A percentile compares a stretch with the other conserved stretches of the same genome.
These are phyloP conservation scores for Alternaria tenuissima DNA, from an alignment of 2,329 filamentous ascomycete genomes.

Conservation along the genomic window DNA sequence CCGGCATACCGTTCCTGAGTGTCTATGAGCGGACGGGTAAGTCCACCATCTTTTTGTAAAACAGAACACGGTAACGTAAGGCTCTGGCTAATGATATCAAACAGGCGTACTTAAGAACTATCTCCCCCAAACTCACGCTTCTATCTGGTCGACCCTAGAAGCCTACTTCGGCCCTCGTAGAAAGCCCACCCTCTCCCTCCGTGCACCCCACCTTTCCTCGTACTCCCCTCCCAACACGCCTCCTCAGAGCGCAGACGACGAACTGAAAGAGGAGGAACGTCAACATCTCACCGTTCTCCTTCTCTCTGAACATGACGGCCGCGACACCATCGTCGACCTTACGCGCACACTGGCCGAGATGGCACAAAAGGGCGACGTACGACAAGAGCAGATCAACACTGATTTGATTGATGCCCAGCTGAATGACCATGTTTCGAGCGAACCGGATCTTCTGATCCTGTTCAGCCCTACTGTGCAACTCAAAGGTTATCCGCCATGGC, in stretches of 20 bases:
- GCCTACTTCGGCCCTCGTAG: constrained; percentile 80
- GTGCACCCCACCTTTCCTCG: constrained; percentile 73
- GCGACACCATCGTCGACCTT: constrained; percentile 92
- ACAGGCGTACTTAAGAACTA: constrained; percentile 87
- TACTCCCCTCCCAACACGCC: constrained; percentile 60
- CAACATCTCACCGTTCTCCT: constrained; percentile 72
- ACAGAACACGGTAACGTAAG: neutral
- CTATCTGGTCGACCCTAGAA: constrained; percentile 79
- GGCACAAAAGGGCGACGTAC: constrained; percentile 88
- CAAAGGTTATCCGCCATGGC: constrained; percentile 95
- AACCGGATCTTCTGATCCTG: constrained; percentile 88
- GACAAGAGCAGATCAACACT: constrained; percentile 79
- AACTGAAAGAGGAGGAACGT: constrained; percentile 31
- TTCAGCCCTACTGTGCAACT: constrained; percentile 86
- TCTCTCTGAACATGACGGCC: constrained; percentile 85
- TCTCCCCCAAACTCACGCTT: constrained; percentile 82
- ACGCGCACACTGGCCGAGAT: constrained; percentile 95
- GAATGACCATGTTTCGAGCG: constrained; percentile 77
- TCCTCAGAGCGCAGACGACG: constrained; percentile 46
- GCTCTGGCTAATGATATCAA: constrained; percentile 3
- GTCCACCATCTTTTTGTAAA: constrained; percentile 27
- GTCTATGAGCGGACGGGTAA: constrained; percentile 91
- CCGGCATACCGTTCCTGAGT: constrained; percentile 85
- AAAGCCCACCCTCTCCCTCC: constrained; percentile 75
- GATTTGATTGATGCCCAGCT: constrained; percentile 92